These are phyloP conservation scores for Malus sieversii DNA, from an alignment of 306 rosid species.

Conservation along the genomic window DNA sequence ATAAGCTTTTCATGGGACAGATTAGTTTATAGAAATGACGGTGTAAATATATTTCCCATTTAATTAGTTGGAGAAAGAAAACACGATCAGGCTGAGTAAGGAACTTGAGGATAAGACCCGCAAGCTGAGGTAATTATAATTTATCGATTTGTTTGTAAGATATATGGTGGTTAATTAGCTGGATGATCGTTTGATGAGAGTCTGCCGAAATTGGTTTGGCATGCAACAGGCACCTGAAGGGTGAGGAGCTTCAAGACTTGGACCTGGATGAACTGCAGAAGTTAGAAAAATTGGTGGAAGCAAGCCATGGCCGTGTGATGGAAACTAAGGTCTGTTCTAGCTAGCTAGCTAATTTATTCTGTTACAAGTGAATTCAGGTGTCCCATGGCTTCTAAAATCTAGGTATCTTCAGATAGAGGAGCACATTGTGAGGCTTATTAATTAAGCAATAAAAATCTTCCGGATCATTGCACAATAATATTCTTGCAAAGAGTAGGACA, in stretches of 20 bases:
- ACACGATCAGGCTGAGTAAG: slow-evolving; percentile 13
- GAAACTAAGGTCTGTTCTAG: slow-evolving; percentile 21
- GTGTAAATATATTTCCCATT: background rate
- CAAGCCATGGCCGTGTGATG: slow-evolving; percentile 27
- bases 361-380: too few species aligned
- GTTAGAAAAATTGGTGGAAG: slow-evolving; percentile 25
- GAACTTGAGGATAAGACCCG: slow-evolving; percentile 25
- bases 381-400: background rate
- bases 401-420: too few species aligned
- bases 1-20: background rate
- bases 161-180: background rate
- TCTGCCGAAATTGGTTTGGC: background rate
- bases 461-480: too few species aligned
- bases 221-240: slow-evolving; percentile 28
- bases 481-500: background rate
- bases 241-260: slow-evolving; percentile 31
- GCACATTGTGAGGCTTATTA: too few species aligned
- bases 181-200: background rate
- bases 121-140: slow-evolving; percentile 23
- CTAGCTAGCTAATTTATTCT: background rate
- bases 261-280: slow-evolving; percentile 20
- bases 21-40: background rate
- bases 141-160: background rate
- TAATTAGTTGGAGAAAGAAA: slow-evolving; percentile 18
- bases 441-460: too few species aligned